Evolutionary conservation across 805 yeast species (phyloP).

Genomic region (Kluyveromyces aestuarii): DNA sequence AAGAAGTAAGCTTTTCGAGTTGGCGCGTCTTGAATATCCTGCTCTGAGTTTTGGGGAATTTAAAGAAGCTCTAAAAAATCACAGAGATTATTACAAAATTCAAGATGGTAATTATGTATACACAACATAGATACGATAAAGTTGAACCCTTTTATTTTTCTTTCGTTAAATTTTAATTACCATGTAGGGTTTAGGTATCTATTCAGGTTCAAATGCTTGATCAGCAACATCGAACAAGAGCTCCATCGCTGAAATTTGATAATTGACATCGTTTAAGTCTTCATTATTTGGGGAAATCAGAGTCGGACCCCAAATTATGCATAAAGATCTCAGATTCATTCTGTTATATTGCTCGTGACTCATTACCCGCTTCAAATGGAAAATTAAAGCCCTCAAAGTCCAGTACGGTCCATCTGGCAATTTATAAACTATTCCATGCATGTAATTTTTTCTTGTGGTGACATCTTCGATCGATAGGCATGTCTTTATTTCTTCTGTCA

Average conservation of each 20-base stretch:
- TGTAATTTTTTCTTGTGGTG: constrained; percentile 53
- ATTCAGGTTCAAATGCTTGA: constrained; percentile 66
- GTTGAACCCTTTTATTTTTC: background rate
- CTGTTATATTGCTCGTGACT: constrained; percentile 54
- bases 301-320: constrained; percentile 94
- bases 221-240: constrained; percentile 76
- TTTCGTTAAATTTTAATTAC: background rate
- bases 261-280: constrained; percentile 64
- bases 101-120: constrained; percentile 2
- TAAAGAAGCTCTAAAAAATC: constrained; percentile 19
- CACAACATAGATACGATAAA: constrained; percentile 1
- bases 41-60: constrained; percentile 28
- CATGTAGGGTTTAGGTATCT: constrained; percentile 1
- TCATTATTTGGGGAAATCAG: constrained; percentile 60
- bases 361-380: constrained; percentile 74
- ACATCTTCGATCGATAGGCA: constrained; percentile 66
- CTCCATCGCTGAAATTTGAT: constrained; percentile 71
- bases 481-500: constrained; percentile 24
- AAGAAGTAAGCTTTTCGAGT: constrained; percentile 4
- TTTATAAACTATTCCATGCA: constrained; percentile 82
- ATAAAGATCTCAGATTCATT: constrained; percentile 74
- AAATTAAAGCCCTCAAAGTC: constrained; percentile 73
- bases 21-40: constrained; percentile 9
- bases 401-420: constrained; percentile 94
- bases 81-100: constrained; percentile 3